Percentiles rank a stretch among this genome's conserved stretches.
phyloP scores from a whole-genome alignment of 2,329 filamentous ascomycete genomes.

The Alternaria angustiovoidea region DNA sequence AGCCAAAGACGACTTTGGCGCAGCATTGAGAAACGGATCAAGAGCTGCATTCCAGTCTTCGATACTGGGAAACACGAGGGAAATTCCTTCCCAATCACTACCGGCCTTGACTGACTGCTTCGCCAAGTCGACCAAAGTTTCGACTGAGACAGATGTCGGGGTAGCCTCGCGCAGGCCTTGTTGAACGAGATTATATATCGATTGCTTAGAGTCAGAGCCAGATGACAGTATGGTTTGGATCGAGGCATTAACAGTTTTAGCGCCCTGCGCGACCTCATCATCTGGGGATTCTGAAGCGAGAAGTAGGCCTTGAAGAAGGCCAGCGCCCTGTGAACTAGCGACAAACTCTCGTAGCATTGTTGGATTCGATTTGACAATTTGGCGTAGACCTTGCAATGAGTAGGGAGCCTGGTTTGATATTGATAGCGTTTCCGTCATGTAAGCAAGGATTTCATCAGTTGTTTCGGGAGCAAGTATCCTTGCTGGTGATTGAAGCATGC shows the following conservation, averaged over 20 bases:
- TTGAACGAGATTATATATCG: conserved; percentile 62
- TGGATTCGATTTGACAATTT: conserved; percentile 53
- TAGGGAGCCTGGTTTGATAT: conserved; percentile 44
- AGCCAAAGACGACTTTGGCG: conserved; percentile 70
- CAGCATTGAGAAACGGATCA: conserved; percentile 59
- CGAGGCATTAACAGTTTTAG: conserved; percentile 48
- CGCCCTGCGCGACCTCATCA: conserved; percentile 59
- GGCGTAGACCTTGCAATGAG: conserved; percentile 57
- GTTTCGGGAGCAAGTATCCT: conserved; percentile 48
- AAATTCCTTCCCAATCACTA: conserved; percentile 36
- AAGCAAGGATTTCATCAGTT: conserved; percentile 49
- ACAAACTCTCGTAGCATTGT: conserved; percentile 55
- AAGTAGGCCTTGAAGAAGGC: conserved; percentile 61
- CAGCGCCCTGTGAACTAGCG: conserved; percentile 56
- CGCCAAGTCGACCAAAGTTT: conserved; percentile 64
- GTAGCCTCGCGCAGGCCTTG: conserved; percentile 59
- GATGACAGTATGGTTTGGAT: conserved; percentile 50
- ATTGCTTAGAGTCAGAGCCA: conserved; percentile 52
- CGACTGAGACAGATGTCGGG: conserved; percentile 57
- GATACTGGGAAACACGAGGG: conserved; percentile 68
- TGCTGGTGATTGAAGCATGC: conserved; percentile 46
- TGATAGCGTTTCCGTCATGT: conserved; percentile 51
- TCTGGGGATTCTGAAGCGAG: conserved; percentile 62
- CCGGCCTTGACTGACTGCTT: conserved; percentile 56
- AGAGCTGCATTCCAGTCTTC: conserved; percentile 73